These are phyloP conservation scores for Linnemannia exigua DNA, from an alignment of 192 early-diverging fungal genomes.

Conservation along the genomic window DNA sequence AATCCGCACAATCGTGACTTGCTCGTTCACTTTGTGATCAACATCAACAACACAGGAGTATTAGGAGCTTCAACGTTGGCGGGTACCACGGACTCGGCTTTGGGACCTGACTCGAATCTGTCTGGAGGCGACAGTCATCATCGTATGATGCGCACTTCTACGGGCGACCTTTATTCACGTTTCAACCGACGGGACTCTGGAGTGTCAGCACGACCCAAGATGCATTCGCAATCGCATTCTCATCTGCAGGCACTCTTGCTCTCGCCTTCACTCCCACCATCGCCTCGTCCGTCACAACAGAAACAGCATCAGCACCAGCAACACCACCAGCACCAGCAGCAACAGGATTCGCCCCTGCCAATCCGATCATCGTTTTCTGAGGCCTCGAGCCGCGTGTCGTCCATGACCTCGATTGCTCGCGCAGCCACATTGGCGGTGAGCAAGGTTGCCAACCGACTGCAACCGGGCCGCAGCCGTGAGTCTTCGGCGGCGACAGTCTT, in stretches of 20 bases:
- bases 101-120: background rate
- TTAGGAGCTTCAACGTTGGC: background rate
- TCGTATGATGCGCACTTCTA: constrained; percentile 1
- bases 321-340: constrained; percentile 4
- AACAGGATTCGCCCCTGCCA: background rate
- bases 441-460: constrained; percentile 41
- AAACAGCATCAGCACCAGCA: background rate
- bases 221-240: constrained; percentile 32
- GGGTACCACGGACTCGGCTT: background rate
- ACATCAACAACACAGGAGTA: constrained; percentile 15
- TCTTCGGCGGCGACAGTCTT: background rate
- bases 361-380: constrained; percentile 37
- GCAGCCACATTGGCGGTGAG: constrained; percentile 38
- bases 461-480: constrained; percentile 32
- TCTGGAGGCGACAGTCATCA: background rate
- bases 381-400: constrained; percentile 34
- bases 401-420: constrained; percentile 51
- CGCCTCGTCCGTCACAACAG: background rate
- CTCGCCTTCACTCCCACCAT: constrained; percentile 20
- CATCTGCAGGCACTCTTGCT: constrained; percentile 35
- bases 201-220: background rate
- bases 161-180: constrained; percentile 11
- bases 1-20: constrained; percentile 55
- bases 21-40: constrained; percentile 58
- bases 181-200: background rate